Base-by-base conservation (phyloP, 2,329 filamentous ascomycete genomes). In the Kalmusia sp. region DNA sequence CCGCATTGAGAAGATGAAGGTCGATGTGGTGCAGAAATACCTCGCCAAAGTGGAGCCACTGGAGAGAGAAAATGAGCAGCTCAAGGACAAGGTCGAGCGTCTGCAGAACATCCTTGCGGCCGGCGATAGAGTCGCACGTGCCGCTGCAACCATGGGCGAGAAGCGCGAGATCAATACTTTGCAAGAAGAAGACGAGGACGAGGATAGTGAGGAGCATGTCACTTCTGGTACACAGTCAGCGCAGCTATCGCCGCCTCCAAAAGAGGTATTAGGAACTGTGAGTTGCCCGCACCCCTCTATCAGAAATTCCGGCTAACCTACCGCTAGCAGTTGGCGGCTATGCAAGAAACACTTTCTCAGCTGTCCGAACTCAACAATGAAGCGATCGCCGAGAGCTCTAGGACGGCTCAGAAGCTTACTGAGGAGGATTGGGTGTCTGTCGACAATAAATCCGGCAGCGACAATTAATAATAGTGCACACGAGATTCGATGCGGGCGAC, bases 321-420 rank as follows among this genome's bases (percentile, higher is more conserved):
- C 57, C 55, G 62, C 53, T 65, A 73, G 70, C 71, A 74, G 71
- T 68, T 74, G 57, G 71, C 71, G 49, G 69, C 68, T 39, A 74
- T 74, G 71, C 68, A 72, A 53, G 65, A 69, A 54, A 70, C 71
- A 4, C 50, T 74, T 3, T 64, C 61, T 6, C 71, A 74, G 51
- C 67, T 74, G 6, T 63, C 54, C 24, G 70, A 72, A 21, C 59
- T 74, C 5, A 74, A 74, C 43, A 66, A 73, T 22, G 70, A 72
- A 6, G 65, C 63, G 1, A 69, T 74, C 44, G 58, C 56, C 2
- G 71, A 74, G 48, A 72, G 68, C 53, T 68, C 70, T 14, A 54
- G 65, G 27, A 70, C 70, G 0, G 70, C 70, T 2, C 59, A 65
- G 34, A 63, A 57, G 40, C 65, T 74, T 7, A 65, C 57, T 3